These are phyloP conservation scores for Aspergillus fructus DNA, from an alignment of 2,329 filamentous ascomycete genomes.

Conservation along the genomic window DNA sequence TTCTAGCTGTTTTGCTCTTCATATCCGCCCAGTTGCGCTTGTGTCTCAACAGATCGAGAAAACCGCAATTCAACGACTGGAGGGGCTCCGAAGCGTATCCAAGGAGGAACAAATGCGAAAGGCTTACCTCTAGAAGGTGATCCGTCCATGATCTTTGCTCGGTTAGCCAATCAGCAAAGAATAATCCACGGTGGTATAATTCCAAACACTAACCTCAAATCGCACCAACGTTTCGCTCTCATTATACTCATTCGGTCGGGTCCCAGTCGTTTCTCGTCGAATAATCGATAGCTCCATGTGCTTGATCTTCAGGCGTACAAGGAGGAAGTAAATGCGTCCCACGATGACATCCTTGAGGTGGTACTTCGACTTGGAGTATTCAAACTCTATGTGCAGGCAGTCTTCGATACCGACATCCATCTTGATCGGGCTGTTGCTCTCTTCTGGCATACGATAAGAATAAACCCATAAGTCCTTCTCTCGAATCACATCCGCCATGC, in stretches of 20 bases:
- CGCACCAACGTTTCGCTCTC: slow-evolving; percentile 97
- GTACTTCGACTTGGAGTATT: slow-evolving; percentile 99
- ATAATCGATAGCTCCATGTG: slow-evolving; percentile 99
- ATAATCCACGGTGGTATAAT: slow-evolving; percentile 2
- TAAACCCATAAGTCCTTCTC: slow-evolving; percentile 99
- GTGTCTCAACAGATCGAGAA: background rate
- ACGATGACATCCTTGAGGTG: slow-evolving; percentile 99
- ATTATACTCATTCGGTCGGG: slow-evolving; percentile 97
- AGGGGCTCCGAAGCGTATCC: background rate
- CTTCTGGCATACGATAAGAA: slow-evolving; percentile 94
- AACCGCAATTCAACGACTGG: background rate
- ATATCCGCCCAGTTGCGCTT: background rate
- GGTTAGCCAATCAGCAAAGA: slow-evolving; percentile 13
- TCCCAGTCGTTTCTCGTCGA: slow-evolving; percentile 90
- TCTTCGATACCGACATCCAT: slow-evolving; percentile 99
- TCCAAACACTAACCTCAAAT: slow-evolving; percentile 69
- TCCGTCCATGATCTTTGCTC: slow-evolving; percentile 86
- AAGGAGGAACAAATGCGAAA: background rate
- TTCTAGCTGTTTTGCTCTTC: background rate
- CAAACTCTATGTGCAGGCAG: slow-evolving; percentile 98
- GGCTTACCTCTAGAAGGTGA: slow-evolving; percentile 85
- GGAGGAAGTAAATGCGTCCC: slow-evolving; percentile 94
- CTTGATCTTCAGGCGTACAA: slow-evolving; percentile 98
- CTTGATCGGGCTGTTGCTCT: slow-evolving; percentile 98
- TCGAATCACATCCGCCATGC: slow-evolving; percentile 96